Conservation (phyloP, 495 filamentous ascomycete genomes). For the Aspergillus bridgeri region DNA sequence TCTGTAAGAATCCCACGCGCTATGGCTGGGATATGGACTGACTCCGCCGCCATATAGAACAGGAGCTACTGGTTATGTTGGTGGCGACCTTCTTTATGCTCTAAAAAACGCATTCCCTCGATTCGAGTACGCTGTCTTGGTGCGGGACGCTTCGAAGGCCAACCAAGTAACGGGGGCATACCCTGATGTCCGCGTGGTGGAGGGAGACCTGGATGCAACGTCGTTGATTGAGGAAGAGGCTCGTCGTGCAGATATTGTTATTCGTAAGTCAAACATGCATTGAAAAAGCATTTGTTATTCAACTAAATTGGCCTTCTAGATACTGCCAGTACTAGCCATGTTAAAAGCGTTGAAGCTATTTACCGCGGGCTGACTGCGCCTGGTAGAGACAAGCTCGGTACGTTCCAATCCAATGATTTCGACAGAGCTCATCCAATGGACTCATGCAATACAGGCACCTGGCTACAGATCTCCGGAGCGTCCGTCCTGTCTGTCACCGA, state of each 20-base stretch:
- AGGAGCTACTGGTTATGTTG: constrained; percentile 64
- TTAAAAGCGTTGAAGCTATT: constrained; percentile 37
- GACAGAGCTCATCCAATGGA: background rate
- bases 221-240: constrained; percentile 38
- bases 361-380: constrained; percentile 31
- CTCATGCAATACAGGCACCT: constrained; percentile 21
- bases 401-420: background rate
- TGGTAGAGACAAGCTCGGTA: constrained; percentile 16
- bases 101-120: constrained; percentile 56
- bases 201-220: constrained; percentile 45
- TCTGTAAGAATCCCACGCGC: constrained; percentile 13
- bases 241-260: constrained; percentile 44
- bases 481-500: constrained; percentile 30
- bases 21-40: background rate
- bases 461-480: constrained; percentile 34
- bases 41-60: constrained; percentile 26
- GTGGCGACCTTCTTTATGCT: constrained; percentile 58
- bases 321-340: constrained; percentile 40
- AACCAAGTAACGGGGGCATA: constrained; percentile 49
- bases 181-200: constrained; percentile 39
- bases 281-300: no score
- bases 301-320: constrained; percentile 16
- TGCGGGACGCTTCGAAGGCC: constrained; percentile 58
- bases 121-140: constrained; percentile 54
- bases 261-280: constrained; percentile 32